Evolutionary conservation across 257 asterid species (phyloP), one percentile per base, ranked within the genome.

Genomic region (Solanum microdontum): DNA sequence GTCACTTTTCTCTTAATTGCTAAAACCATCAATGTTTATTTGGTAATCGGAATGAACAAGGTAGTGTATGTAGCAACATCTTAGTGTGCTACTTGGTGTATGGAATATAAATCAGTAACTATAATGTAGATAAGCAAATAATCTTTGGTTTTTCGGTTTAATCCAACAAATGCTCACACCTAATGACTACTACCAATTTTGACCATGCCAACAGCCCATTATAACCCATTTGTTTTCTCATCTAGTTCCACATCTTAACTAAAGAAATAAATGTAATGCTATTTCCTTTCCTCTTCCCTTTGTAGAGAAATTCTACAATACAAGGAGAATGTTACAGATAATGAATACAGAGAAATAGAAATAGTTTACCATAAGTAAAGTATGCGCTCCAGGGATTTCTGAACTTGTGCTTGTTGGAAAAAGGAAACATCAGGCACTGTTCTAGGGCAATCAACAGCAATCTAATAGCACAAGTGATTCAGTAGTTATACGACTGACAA

Each of bases 381-480:
- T 90, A 97, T 93, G 87, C 95, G 97, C 91, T 97, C 98, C 93
- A 97, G 87, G 62, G 98, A 94, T 92, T 97, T 97, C 76, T 95
- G 98, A 88, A 94, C 94, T 90, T 94, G 94, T 48, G 39, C 90
- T 94, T 95, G 98, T 91, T 97, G 99, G 93, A 95, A 97, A 92
- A 97, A 97, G 74, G 95, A 75, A 82, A 97, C 94, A 86, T 97
- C 98, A 72, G 98, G 99, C 34, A 94, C 99, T 33, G 98, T 97
- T 93, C 99, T 93, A 34, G 99, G 99, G 91, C 99, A 97, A 91
- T 97, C 98, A 87, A 97, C 97, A 84, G 94, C 91, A 90, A 97
- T 97, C 98, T 94, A 89, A 86, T 76, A 92, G 72, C 83, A 69
- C 32, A 85, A 17, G 60, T 62, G 39, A 84, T 91, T 88, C 48